A percentile compares a stretch with the other conserved stretches of the same genome.
phyloP scores from a whole-genome alignment of 768 basidiomycete genomes.

The Termitomyces sp. region DNA sequence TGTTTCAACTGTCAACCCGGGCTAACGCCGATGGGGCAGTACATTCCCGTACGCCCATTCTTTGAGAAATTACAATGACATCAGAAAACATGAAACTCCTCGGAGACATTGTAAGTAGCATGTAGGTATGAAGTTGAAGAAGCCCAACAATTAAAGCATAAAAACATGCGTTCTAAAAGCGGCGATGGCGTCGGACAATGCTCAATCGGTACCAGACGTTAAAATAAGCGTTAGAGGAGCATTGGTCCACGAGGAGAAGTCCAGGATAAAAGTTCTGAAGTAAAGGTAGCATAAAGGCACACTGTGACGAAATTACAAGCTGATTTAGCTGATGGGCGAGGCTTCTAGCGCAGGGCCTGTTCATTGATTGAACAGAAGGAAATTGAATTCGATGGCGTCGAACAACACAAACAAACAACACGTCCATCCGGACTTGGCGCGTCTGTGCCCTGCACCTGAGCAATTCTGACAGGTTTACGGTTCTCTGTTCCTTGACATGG shows the following conservation, averaged over 20 bases:
- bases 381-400: not conserved
- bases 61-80: not conserved
- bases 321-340: not conserved
- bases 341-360: constrained; percentile 11
- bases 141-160: not conserved
- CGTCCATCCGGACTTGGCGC: constrained; percentile 5
- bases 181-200: constrained; percentile 4
- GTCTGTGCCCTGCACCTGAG: not conserved
- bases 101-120: not conserved
- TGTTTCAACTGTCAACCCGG: not conserved
- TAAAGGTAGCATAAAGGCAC: not conserved
- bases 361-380: constrained; percentile 1
- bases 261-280: not conserved
- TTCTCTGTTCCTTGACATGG: constrained; percentile 1
- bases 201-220: not conserved
- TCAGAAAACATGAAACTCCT: constrained; percentile 1
- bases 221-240: not conserved
- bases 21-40: not conserved
- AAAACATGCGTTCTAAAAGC: constrained; percentile 1
- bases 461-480: constrained; percentile 12
- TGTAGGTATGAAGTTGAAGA: not conserved
- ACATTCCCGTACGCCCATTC: not conserved
- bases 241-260: not conserved
- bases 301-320: not conserved
- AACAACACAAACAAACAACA: constrained; percentile 11